These are phyloP conservation scores for Daldinia eschscholtzii DNA, from an alignment of 2,329 filamentous ascomycete genomes.

Conservation along the genomic window DNA sequence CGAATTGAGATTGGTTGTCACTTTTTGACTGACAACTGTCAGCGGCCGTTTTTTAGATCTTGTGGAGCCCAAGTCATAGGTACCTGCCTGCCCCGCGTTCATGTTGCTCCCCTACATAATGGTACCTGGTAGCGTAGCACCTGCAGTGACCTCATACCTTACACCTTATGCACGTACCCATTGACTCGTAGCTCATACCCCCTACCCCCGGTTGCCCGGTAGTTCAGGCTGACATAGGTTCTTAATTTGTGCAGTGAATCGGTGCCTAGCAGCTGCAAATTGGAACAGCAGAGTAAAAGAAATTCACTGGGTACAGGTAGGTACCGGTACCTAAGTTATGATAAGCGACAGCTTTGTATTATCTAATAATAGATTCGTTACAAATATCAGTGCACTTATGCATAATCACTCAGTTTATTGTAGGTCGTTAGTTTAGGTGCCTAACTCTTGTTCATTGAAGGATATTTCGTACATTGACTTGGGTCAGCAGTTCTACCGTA, in stretches of 20 bases:
- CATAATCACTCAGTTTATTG: no score
- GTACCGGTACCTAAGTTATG: no score
- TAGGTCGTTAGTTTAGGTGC: background rate
- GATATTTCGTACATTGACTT: background rate
- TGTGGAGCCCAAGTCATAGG: slow-evolving; percentile 12
- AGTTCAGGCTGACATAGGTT: slow-evolving; percentile 5
- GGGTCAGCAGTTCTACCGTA: background rate
- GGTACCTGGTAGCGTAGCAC: slow-evolving; percentile 20
- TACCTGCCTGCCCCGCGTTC: slow-evolving; percentile 33
- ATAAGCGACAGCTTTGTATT: background rate
- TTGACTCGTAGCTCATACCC: slow-evolving; percentile 14
- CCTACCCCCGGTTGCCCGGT: slow-evolving; percentile 18
- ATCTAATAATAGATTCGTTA: background rate
- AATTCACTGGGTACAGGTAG: background rate
- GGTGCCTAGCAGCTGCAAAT: background rate
- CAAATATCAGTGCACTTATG: no score
- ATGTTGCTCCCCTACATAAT: slow-evolving; percentile 7
- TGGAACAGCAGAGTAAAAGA: background rate
- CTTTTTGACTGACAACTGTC: slow-evolving; percentile 24
- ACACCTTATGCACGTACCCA: slow-evolving; percentile 24
- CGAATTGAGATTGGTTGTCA: slow-evolving; percentile 24
- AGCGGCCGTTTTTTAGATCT: slow-evolving; percentile 18
- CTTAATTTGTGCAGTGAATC: background rate
- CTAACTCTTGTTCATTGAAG: background rate
- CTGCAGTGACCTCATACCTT: slow-evolving; percentile 33